Evolutionary conservation across 345 rosid genomes (phyloP), one percentile per base, ranked within the genome.

Genomic region (Citrus sinensis): DNA sequence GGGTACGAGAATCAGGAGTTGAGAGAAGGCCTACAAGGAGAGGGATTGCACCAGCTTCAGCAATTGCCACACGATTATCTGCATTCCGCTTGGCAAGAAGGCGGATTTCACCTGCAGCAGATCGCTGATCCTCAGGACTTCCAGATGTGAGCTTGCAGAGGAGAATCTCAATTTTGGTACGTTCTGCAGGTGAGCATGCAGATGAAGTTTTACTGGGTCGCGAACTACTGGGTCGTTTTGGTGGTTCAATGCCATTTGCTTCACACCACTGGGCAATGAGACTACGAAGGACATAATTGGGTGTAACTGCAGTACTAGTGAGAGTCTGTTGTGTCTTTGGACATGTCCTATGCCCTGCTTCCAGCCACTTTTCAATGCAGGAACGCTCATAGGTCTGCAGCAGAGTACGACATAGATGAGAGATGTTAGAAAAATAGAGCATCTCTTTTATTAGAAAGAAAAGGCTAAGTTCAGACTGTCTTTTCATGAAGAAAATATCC

Each of bases 201-300:
- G 95, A 89, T 64, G 88, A 80, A 32, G 85, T 80, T 86, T 88
- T 96, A 76, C 82, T 87, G 27, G 94, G 89, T 82, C 86, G 87
- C 65, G 91, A 87, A 84, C 85, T 90, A 68, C 94, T 86, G 22
- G 95, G 92, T 42, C 94, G 89, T 86, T 92, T 90, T 30, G 98
- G 98, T 70, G 97, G 90, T 84, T 96, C 97, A 3, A 96, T 88
- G 69, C 91, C 94, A 75, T 96, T 92, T 72, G 92, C 87, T 80
- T 92, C 99, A 29, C 99, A 94, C 99, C 99, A 96, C 78, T 94
- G 97, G 49, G 96, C 95, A 84, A 96, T 96, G 72, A 96, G 97
- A 85, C 98, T 96, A 46, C 98, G 99, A 58, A 96, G 88, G 70
- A 89, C 98, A 70, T 89, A 96, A 82, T 96, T 96, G 25, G 98